These are phyloP conservation scores for Rosa persica DNA, from an alignment of 306 rosid genomes.

Conservation along the genomic window DNA sequence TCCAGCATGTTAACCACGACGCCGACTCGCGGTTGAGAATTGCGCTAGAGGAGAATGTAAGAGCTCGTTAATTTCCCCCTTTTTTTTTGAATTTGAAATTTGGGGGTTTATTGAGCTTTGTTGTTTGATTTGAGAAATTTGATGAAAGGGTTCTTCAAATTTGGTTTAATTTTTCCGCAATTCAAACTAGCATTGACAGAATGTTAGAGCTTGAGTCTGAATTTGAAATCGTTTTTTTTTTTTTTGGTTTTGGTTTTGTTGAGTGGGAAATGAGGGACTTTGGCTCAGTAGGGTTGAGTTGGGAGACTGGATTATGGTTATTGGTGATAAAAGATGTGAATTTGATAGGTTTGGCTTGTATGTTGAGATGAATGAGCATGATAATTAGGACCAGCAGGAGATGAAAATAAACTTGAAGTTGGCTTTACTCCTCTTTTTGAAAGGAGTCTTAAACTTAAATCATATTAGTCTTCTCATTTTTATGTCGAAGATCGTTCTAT, in stretches of 20 bases:
- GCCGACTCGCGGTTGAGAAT: constrained; percentile 51
- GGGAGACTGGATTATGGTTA: not conserved
- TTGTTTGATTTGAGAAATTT: not conserved
- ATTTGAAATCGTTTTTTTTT: not conserved
- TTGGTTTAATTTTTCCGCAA: not conserved
- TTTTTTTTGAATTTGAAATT: not conserved
- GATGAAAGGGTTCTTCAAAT: not conserved
- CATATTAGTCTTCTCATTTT: not conserved
- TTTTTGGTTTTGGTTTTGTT: too few relatives aligned
- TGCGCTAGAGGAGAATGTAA: constrained; percentile 66
- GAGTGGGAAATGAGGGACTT: too few relatives aligned
- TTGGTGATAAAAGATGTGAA: not conserved
- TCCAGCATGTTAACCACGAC: constrained; percentile 50
- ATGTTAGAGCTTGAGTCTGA: not conserved
- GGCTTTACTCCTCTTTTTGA: too few relatives aligned
- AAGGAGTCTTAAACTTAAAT: not conserved
- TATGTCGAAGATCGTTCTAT: not conserved
- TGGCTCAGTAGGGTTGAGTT: too few relatives aligned
- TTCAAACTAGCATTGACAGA: too few relatives aligned
- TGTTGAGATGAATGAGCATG: not conserved
- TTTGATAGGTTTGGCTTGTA: not conserved
- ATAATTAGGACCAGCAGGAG: not conserved
- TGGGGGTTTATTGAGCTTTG: not conserved
- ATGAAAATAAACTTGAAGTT: too few relatives aligned
- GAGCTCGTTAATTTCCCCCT: too few relatives aligned